Evolutionary conservation across 2,329 filamentous ascomycete genomes (phyloP), one percentile per base, ranked within the genome.

Genomic region (Gnomoniopsis smithogilvyi): DNA sequence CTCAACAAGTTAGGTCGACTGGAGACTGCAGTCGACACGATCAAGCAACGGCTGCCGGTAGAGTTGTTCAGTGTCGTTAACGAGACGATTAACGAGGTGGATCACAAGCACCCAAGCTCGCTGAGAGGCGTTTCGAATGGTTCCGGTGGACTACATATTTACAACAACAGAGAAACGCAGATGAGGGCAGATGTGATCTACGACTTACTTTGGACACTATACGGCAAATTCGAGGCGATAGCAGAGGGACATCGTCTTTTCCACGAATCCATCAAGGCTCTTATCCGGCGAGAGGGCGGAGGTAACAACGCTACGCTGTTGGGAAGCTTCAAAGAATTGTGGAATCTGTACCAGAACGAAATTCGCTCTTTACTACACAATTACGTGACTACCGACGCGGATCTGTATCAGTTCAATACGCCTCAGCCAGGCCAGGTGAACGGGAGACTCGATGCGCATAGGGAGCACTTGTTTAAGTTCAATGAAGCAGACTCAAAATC

Each of bases 311-410:
- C 77, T 45, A 81, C 84, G 1, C 80, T 98, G 52, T 88, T 92
- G 6, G 88, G 92, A 57, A 92, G 92, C 58, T 99, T 99, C 75
- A 95, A 94, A 69, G 95, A 98, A 74, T 78, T 99, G 45, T 99
- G 96, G 96, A 96, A 97, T 70, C 79, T 99, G 8, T 94, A 97
- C 68, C 95, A 99, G 70, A 98, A 96, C 73, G 95, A 99, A 80
- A 98, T 99, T 65, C 86, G 93, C 46, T 96, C 93, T 6, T 78
- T 99, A 15, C 78, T 99, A 59, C 95, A 98, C 73, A 96, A 97
- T 71, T 98, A 99, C 70, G 86, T 99, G 54, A 96, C 95, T 0
- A 96, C 92, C 1, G 92, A 96, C 70, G 92, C 90, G 26, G 89
- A 96, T 63, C 77, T 88, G 15, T 88, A 87, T 66, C 84, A 87